Base-by-base conservation (phyloP, 805 yeast species). In the Spathaspora girioi region DNA sequence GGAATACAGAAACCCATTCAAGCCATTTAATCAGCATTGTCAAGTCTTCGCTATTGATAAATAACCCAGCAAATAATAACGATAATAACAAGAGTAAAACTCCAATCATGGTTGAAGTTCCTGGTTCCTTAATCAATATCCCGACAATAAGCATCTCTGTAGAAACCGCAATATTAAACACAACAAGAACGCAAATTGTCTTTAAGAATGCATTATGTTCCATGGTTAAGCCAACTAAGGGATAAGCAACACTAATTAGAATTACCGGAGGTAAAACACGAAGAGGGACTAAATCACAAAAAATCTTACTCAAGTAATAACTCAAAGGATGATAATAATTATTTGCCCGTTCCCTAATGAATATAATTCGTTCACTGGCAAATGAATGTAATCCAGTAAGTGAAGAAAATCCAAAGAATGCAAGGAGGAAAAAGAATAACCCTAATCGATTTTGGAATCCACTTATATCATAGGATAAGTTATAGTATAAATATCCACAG, bases 371-470 rank as follows among this genome's bases (percentile, higher is more conserved):
- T 65, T 94, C 99, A 49, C 82, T 78, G 0, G 96, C 84, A 67
- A 94, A 94, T 2, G 97, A 82, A 57, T 91, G 93, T 49, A 94
- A 73, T 0, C 97, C 96, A 0, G 98, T 93, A 61, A 94, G 77
- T 0, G 98, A 87, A 1, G 96, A 86, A 67, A 94, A 94, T 0
- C 99, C 99, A 73, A 94, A 92, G 61, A 92, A 80, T 2, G 98
- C 89, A 54, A 94, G 75, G 48, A 92, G 70, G 67, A 94, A 94
- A 75, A 94, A 93, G 69, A 94, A 94, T 53, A 94, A 74, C 0
- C 99, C 99, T 56, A 94, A 76, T 59, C 99, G 79, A 68, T 94
- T 94, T 67, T 94, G 99, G 75, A 94, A 94, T 0, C 99, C 99
- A 61, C 96, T 84, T 50, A 94, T 93, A 65, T 93, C 97, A 63